Percentiles rank a stretch among this genome's conserved stretches.
Conservation (phyloP, 2,329 filamentous ascomycete genomes). For the Arthrobotrys conoides region DNA sequence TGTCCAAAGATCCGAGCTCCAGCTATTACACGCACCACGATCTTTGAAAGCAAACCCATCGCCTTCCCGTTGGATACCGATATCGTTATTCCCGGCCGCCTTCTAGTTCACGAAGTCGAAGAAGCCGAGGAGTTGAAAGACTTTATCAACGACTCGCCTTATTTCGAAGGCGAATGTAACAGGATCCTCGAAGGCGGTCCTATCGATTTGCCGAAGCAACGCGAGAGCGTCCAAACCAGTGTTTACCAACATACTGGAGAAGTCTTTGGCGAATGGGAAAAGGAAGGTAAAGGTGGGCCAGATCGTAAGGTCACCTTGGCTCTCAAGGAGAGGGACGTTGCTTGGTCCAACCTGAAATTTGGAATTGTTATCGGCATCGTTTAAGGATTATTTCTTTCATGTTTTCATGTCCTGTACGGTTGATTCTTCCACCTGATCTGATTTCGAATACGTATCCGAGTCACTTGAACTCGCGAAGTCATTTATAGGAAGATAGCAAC, state of each 20-base stretch:
- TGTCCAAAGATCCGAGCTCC: slow-evolving; percentile 45
- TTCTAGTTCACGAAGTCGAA: slow-evolving; percentile 38
- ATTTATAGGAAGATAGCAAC: too few relatives aligned
- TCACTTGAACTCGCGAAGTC: too few relatives aligned
- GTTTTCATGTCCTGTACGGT: background rate
- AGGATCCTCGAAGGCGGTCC: slow-evolving; percentile 33
- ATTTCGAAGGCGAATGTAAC: slow-evolving; percentile 30
- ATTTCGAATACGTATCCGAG: too few relatives aligned
- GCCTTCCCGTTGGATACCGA: slow-evolving; percentile 38
- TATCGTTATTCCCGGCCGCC: slow-evolving; percentile 33
- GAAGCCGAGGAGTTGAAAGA: slow-evolving; percentile 51
- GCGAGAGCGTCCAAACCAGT: slow-evolving; percentile 1
- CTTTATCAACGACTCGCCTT: slow-evolving; percentile 43
- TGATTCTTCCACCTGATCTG: too few relatives aligned
- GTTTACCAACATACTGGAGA: slow-evolving; percentile 40
- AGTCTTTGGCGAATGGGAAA: slow-evolving; percentile 16
- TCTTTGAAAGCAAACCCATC: slow-evolving; percentile 38
- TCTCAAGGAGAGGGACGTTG: slow-evolving; percentile 44
- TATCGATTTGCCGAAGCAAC: slow-evolving; percentile 28
- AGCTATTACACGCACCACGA: slow-evolving; percentile 37
- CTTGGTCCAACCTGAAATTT: slow-evolving; percentile 55
- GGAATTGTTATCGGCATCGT: slow-evolving; percentile 55
- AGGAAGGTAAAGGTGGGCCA: background rate
- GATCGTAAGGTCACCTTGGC: slow-evolving; percentile 33
- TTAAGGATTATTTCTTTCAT: slow-evolving; percentile 9